Base-by-base conservation (phyloP, 2,329 filamentous ascomycete species). In the Colletotrichum caudatum region DNA sequence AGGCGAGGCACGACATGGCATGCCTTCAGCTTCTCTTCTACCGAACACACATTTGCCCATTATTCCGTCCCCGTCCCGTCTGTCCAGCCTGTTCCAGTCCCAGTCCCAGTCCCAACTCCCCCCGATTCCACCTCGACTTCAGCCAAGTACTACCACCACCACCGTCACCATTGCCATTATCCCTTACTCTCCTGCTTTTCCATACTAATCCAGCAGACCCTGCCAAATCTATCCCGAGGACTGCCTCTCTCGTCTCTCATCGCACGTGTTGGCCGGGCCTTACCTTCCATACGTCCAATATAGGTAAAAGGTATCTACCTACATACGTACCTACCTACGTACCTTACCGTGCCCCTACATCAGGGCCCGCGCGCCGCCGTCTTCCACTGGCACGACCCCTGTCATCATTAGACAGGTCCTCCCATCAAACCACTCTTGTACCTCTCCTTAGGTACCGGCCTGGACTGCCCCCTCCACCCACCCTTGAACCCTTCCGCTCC, bases 61-160 rank as follows among this genome's bases (percentile, higher is more conserved):
- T 64, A 35, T 41, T 58, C 58, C 59, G 44, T 58, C 60, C 54
- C 37, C 61, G 8, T 65, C 59, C 58, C 44, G 35, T 59, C 56
- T 23, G 56, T 33, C 37, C 41, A 60, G 66, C n/a, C 66, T 59
- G 35, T 51, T 20, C 50, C 63, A 46, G 51, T 44, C 62, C 58
- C 35, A 29, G 33, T 62, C 23, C 61, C 51, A 71, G 59, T 59
- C 57, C 8, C n/a, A n/a, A n/a, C n/a, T n/a, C n/a, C n/a, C 59
- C 59, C 51, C 46, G 64, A 71, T 71, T 64, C 68, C 68, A 71
- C 71, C 26, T 64, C 54, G 46, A 64, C n/a, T 29, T 51, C 23
- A 29, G 3, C 3, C 23, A 29, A 29, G 46, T 66, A 64, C 58
- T 51, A 51, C 67, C 71, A 60, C 66, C 46, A 14, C 58, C 41